Base-by-base conservation (phyloP, 1,284 basidiomycete genomes). In the Exobasidium rhododendri region DNA sequence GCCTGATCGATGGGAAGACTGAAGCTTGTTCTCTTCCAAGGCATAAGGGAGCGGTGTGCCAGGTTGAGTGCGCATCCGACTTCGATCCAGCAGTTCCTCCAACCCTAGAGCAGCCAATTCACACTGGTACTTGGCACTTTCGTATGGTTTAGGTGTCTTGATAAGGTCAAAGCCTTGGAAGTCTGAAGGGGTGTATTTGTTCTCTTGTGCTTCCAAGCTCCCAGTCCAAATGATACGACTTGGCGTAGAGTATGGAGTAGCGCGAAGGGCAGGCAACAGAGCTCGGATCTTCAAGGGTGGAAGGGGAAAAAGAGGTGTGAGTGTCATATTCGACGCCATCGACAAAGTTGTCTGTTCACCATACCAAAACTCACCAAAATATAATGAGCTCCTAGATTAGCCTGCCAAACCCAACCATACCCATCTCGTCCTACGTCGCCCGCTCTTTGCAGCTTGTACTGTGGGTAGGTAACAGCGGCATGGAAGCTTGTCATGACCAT, bases 401-500 rank as follows among this genome's bases (percentile, higher is more conserved):
- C 68, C 49, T 79, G 74, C 77, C 79, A 80, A 4, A 80, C 79
- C 79, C 78, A 80, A 24, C 79, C 79, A 46, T 66, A 72, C 6
- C 69, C 68, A 56, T 80, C 79, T 45, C 69, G 64, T 59, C 74
- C 74, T 56, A 70, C 67, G 62, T 78, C 76, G 40, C 79, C 79
- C 2, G 63, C 61, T 3, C 73, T 62, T 62, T 80, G 77, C 62
- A 68, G 49, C 63, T 78, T 79, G 65, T 73, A 80, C 3, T 68
- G 65, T 2, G 79, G 79, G 58, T 68, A 69, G 24, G 79, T 80
- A 46, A 80, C 73, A 28, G 76, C 78, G 26, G 66, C 64, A 56
- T 74, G 72, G 53, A 78, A 69, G 55, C 66, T 66, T 1, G 73
- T 80, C 40, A 74, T 22, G 22, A 78, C 68, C 67, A 73, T 68